Evolutionary conservation across 2,329 filamentous ascomycete species (phyloP).

Genomic region (Pseudonectria buxi): DNA sequence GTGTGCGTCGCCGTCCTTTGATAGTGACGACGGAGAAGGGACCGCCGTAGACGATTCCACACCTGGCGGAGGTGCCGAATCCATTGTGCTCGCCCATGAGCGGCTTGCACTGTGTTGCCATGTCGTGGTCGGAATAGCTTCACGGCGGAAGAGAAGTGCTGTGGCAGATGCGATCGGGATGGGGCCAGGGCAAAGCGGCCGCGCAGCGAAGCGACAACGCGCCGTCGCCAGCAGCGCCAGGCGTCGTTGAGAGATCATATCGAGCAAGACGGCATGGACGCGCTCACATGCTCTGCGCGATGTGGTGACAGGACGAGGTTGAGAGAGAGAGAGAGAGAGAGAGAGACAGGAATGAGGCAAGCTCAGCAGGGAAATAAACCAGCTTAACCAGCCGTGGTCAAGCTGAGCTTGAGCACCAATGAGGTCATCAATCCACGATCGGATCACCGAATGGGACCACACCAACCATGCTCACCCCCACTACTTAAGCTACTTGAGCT

Average conservation of each 20-base stretch:
- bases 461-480: background rate
- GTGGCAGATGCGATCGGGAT: conserved; percentile 5
- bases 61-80: too few relatives aligned
- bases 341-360: background rate
- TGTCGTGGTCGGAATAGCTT: conserved; percentile 2
- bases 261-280: background rate
- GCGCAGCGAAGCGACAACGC: too few relatives aligned
- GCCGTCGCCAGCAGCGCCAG: conserved; percentile 2
- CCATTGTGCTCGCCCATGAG: conserved; percentile 19
- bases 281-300: background rate
- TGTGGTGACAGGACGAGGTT: background rate
- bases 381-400: too few relatives aligned
- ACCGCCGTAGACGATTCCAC: conserved; percentile 2
- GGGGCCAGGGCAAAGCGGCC: conserved; percentile 1
- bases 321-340: background rate
- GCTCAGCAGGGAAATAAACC: background rate
- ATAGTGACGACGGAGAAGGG: conserved; percentile 5
- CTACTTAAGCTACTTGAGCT: too few relatives aligned
- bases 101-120: conserved; percentile 2
- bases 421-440: conserved; percentile 11
- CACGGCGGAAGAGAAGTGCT: conserved; percentile 5
- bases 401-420: conserved; percentile 4
- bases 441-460: conserved; percentile 2
- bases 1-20: conserved; percentile 42
- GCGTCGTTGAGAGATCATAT: background rate